phyloP scores from a whole-genome alignment of 2,329 filamentous ascomycete genomes.

The Tolypocladium inflatum region DNA sequence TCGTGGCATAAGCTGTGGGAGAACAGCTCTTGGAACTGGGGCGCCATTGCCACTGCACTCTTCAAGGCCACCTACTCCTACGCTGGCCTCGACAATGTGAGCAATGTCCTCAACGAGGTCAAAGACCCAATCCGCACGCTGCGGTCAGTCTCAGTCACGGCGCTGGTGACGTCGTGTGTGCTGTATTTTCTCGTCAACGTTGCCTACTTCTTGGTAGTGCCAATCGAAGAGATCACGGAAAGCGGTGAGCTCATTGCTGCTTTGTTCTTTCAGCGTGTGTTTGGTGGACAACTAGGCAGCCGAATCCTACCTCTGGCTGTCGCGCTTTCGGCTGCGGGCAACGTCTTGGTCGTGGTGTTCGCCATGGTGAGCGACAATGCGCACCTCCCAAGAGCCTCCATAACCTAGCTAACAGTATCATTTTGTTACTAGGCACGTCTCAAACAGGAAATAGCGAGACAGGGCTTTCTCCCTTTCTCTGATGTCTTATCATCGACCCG shows the following conservation, averaged over 20 bases:
- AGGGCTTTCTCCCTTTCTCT: slow-evolving; percentile 60
- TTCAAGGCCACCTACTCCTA: slow-evolving; percentile 65
- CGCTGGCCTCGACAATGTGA: slow-evolving; percentile 55
- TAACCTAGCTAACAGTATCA: too few relatives aligned
- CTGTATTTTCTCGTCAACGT: slow-evolving; percentile 56
- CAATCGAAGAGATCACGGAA: slow-evolving; percentile 54
- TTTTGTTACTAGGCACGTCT: slow-evolving; percentile 43
- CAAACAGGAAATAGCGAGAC: slow-evolving; percentile 63
- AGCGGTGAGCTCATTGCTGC: slow-evolving; percentile 61
- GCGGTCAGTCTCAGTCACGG: slow-evolving; percentile 48
- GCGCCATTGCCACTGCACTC: slow-evolving; percentile 54
- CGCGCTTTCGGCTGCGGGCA: slow-evolving; percentile 57
- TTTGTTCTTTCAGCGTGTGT: slow-evolving; percentile 55
- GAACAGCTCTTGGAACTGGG: slow-evolving; percentile 60
- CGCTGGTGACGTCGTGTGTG: slow-evolving; percentile 50
- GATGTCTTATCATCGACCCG: slow-evolving; percentile 50
- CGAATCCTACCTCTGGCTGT: slow-evolving; percentile 53
- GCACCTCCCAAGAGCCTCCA: too few relatives aligned
- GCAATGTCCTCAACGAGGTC: slow-evolving; percentile 42
- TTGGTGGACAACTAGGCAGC: slow-evolving; percentile 48
- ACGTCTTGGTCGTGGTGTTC: slow-evolving; percentile 66
- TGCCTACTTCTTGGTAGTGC: slow-evolving; percentile 58
- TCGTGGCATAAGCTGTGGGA: slow-evolving; percentile 37
- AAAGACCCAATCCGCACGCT: slow-evolving; percentile 45
- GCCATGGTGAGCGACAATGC: slow-evolving; percentile 41